Evolutionary conservation across 179 eudicot species (phyloP), one percentile per base, ranked within the genome.

Genomic region (Actinidia arguta): DNA sequence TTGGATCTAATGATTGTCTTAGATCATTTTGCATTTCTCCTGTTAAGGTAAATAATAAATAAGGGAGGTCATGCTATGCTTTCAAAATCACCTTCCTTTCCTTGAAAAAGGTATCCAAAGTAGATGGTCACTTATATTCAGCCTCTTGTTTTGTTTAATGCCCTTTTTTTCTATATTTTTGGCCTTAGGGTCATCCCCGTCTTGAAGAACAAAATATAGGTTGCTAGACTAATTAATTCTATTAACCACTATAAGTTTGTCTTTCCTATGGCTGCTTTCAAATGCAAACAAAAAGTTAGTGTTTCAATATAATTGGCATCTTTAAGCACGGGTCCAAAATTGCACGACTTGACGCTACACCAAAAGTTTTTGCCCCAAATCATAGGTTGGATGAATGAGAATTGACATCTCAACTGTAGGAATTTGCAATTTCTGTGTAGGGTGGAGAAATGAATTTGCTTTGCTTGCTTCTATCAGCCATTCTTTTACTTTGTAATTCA

Each of bases 391-490:
- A 12, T 24, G 14, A 63, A 74, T 56, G 62, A 46, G 31, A 22
- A 9, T 48, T 61, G 78, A 48, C 63, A 36, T 81, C 78, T 72
- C 56, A 50, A 48, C 58, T n/a, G 56, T 12, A 46, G 52, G 18
- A 5, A 50, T 44, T 9, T 44, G 56, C 55, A 71, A 47, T 13
- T 71, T 71, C 27, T 71, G 55, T n/a, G 54, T 3, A 17, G 25
- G 31, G 10, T 0, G 55, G 39, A 73, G 46, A 51, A n/a, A 47
- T 22, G 18, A 74, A 12, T 46, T 46, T 46, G 9, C 47, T 44
- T 47, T n/a, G 75, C 24, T 44, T 71, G 54, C 54, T 71, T 56
- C 8, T 46, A 71, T 36, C 17, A 75, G 63, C 18, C 20, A 74
- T n/a, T 74, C 46, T 16, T 27, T 18, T 6, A 27, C 27, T 75